These are phyloP conservation scores for Lecanosticta acicola DNA, from an alignment of 2,329 filamentous ascomycete species.

Conservation along the genomic window DNA sequence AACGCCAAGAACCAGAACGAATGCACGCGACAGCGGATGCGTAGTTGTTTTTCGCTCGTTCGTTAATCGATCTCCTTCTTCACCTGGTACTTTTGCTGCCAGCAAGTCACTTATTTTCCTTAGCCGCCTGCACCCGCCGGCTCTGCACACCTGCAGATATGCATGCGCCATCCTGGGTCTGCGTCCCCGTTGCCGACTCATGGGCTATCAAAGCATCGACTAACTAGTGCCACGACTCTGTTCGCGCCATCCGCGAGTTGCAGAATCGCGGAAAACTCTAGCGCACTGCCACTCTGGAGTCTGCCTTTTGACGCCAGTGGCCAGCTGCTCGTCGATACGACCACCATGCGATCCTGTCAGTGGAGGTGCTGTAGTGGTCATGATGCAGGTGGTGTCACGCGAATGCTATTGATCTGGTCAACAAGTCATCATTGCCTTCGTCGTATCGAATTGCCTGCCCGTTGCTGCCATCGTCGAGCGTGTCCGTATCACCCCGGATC, in stretches of 20 bases:
- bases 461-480: no score
- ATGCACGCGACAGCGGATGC: neutral
- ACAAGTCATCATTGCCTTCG: neutral
- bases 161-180: neutral
- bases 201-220: neutral
- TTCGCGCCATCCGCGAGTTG: no score
- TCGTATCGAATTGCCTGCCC: neutral
- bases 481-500: no score
- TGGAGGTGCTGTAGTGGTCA: no score
- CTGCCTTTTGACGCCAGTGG: no score
- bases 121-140: no score
- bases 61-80: no score
- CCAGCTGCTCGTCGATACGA: neutral
- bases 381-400: neutral
- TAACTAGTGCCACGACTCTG: neutral
- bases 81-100: no score
- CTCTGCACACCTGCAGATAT: neutral
- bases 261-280: slow-evolving; percentile 9
- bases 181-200: neutral
- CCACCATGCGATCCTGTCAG: no score
- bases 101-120: no score
- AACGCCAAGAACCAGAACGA: no score
- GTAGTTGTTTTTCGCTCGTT: no score
- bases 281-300: slow-evolving; percentile 5
- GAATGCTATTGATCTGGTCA: neutral